A percentile compares a stretch with the other conserved stretches of the same genome.
These are phyloP conservation scores for Nakazawaea wickerhamii DNA, from an alignment of 805 yeast genomes.

Conservation along the genomic window DNA sequence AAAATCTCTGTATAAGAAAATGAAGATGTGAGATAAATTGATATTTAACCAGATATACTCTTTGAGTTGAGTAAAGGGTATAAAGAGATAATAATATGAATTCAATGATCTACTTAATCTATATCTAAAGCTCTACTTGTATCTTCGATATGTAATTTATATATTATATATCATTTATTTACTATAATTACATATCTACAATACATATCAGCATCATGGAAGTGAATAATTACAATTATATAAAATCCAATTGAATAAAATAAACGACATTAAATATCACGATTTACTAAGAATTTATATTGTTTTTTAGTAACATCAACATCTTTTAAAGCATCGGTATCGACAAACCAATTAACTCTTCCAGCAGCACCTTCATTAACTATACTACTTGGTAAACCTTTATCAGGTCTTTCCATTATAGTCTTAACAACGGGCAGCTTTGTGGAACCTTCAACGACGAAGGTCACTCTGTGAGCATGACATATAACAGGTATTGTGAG, in stretches of 20 bases:
- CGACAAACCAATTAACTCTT: slow-evolving; percentile 95
- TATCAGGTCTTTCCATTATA: slow-evolving; percentile 95
- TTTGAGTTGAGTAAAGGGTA: too few relatives aligned
- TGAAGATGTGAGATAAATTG: too few relatives aligned
- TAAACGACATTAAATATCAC: background rate
- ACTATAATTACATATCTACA: too few relatives aligned
- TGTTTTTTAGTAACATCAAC: slow-evolving; percentile 68
- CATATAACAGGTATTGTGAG: slow-evolving; percentile 91
- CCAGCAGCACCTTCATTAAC: slow-evolving; percentile 98
- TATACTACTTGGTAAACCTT: slow-evolving; percentile 88
- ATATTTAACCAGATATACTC: too few relatives aligned
- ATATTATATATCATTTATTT: too few relatives aligned
- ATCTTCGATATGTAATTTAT: too few relatives aligned
- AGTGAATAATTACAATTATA: background rate
- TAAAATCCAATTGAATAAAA: background rate
- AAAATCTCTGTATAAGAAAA: too few relatives aligned
- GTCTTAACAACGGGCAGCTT: slow-evolving; percentile 89
- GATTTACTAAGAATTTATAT: slow-evolving; percentile 48
- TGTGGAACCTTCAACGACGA: slow-evolving; percentile 94
- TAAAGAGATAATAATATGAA: too few relatives aligned
- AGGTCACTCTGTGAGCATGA: slow-evolving; percentile 87
- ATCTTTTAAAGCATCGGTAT: slow-evolving; percentile 83
- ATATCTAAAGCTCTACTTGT: too few relatives aligned
- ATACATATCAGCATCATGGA: too few relatives aligned
- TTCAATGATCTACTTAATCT: too few relatives aligned